Evolutionary conservation across 371 early-diverging fungal species (phyloP), one percentile per base, ranked within the genome.

Genomic region (Mortierella sp.): DNA sequence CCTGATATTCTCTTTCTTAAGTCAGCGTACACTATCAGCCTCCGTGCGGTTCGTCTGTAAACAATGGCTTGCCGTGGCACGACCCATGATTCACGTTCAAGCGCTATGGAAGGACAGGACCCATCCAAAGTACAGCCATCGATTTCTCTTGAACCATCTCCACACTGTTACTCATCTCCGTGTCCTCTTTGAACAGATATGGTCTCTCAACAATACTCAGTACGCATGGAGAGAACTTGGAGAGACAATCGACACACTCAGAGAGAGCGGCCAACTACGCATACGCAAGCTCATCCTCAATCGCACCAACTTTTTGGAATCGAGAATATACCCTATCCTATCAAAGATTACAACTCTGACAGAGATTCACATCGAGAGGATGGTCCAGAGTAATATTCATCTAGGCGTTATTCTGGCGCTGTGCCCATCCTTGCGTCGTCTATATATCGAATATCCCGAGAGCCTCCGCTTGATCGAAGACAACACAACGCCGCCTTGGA

Each of bases 281-380:
- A 58, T 71, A 24, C n/a, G n/a, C 19, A 32, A 48, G 16, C 59
- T 71, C 13, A 59, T 58, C 9, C 47, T 71, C 50, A 57, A 58
- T 21, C 28, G 71, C 1, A 59, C 40, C 45, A 60, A 52, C 28
- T 65, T 65, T 50, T 11, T 71, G 0, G 60, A 59, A 19, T 58
- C 71, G 38, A 58, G 59, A 24, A 50, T 71, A 5, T 65, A 58
- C 21, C 8, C 48, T 4, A 64, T 64, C 10, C 33, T 71, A 21
- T 65, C 71, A 19, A 65, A 40, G 28, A 47, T 71, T 43, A 48
- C 59, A 0, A 65, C 65, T 13, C 65, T 71, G 15, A 59, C 65
- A 16, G 41, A 45, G 45, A 10, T 71, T 8, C 65, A 50, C 24
- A 65, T 71, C 8, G 65, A 71, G 28, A 59, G 48, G 41, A 8